Evolutionary conservation across 2,329 filamentous ascomycete species (phyloP).

Genomic region (Diaporthe amygdali): DNA sequence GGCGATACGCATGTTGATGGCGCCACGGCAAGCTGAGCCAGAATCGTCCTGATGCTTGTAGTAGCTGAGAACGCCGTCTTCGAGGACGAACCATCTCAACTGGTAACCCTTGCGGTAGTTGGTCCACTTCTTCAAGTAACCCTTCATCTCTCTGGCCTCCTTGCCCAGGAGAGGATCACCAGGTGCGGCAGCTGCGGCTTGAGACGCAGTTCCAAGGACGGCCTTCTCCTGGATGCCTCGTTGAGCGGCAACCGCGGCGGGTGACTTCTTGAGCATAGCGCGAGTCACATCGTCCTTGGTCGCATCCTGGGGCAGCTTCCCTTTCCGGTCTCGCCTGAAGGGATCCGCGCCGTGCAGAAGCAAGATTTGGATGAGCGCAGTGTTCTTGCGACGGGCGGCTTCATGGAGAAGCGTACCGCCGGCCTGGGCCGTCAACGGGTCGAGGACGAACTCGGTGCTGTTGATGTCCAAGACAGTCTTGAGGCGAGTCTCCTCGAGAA

Average conservation of each 20-base stretch:
- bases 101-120: conserved; percentile 99
- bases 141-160: conserved; percentile 96
- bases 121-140: conserved; percentile 99
- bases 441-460: conserved; percentile 84
- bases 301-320: conserved; percentile 93
- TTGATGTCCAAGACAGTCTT: conserved; percentile 92
- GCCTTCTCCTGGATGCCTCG: conserved; percentile 97
- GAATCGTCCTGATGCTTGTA: conserved; percentile 99
- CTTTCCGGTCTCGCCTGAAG: conserved; percentile 92
- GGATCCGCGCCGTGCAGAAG: conserved; percentile 95
- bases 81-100: conserved; percentile 94
- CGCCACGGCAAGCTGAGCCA: conserved; percentile 92
- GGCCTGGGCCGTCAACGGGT: conserved; percentile 75
- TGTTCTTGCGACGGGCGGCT: conserved; percentile 86
- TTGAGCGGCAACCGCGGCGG: conserved; percentile 91
- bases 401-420: conserved; percentile 96
- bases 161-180: conserved; percentile 73
- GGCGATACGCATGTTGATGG: conserved; percentile 98
- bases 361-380: conserved; percentile 85
- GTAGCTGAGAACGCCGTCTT: conserved; percentile 96
- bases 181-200: conserved; percentile 58
- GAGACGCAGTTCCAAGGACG: conserved; percentile 75
- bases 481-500: conserved; percentile 84
- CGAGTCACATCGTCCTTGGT: conserved; percentile 92
- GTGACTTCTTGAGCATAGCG: conserved; percentile 90